These are phyloP conservation scores for Arxiozyma heterogenica DNA, from an alignment of 1,139 yeast genomes.

Conservation along the genomic window DNA sequence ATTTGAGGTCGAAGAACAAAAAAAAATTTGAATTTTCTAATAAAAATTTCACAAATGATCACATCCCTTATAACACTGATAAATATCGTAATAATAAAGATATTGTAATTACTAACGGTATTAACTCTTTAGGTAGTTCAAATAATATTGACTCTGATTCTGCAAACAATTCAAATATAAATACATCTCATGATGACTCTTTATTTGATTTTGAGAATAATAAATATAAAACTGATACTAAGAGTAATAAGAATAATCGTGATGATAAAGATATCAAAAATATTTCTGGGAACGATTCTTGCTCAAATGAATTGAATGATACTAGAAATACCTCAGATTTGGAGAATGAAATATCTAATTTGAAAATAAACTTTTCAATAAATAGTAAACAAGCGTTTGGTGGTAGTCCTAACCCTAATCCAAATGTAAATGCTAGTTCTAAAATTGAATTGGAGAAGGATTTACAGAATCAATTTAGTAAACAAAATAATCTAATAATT, in stretches of 20 bases:
- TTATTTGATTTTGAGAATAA: not conserved
- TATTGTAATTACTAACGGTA: too few species aligned
- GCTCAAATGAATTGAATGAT: not conserved
- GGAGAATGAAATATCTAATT: not conserved
- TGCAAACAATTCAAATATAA: not conserved
- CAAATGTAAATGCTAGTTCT: not conserved
- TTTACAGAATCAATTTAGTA: not conserved
- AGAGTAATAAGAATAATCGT: not conserved
- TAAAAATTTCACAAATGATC: not conserved
- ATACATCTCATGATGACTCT: not conserved
- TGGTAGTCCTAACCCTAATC: too few species aligned
- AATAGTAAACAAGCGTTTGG: not conserved
- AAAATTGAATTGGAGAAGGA: not conserved
- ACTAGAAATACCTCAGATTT: not conserved
- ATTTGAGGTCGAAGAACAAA: conserved; percentile 8
- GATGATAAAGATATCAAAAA: not conserved
- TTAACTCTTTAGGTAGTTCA: too few species aligned
- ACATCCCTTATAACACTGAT: too few species aligned
- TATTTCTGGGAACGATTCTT: not conserved
- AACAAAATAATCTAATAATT: not conserved
- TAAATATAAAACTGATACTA: not conserved
- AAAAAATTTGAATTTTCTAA: not conserved
- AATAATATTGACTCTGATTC: not conserved
- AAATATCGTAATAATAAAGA: too few species aligned
- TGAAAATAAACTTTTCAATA: not conserved